These are phyloP conservation scores for Aspergillus heteromorphus DNA, from an alignment of 495 filamentous ascomycete genomes.

Conservation along the genomic window DNA sequence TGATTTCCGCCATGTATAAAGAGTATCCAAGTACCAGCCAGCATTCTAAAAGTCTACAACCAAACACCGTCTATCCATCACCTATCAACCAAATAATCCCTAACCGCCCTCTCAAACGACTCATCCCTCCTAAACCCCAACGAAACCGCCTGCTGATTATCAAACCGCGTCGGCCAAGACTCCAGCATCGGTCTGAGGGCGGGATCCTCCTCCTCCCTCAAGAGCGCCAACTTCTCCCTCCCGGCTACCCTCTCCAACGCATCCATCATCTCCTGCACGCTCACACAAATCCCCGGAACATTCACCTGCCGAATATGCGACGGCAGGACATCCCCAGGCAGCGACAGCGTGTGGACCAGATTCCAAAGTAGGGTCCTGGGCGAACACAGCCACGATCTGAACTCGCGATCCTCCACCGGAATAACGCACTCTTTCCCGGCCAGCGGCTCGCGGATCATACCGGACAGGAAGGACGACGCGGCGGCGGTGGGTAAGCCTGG, in stretches of 20 bases:
- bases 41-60: too few relatives aligned
- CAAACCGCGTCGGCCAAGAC: conserved; percentile 64
- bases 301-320: conserved; percentile 58
- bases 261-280: conserved; percentile 66
- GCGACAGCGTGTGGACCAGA: conserved; percentile 51
- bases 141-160: conserved; percentile 50
- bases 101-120: conserved; percentile 51
- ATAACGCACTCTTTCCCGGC: conserved; percentile 57
- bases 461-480: conserved; percentile 63
- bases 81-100: too few relatives aligned
- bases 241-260: conserved; percentile 62
- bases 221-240: conserved; percentile 53
- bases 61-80: too few relatives aligned
- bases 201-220: conserved; percentile 57
- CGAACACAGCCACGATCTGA: conserved; percentile 59
- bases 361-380: conserved; percentile 60
- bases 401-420: conserved; percentile 54
- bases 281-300: conserved; percentile 65
- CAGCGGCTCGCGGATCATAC: conserved; percentile 61
- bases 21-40: too few relatives aligned
- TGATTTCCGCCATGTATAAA: too few relatives aligned
- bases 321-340: conserved; percentile 47
- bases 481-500: conserved; percentile 65
- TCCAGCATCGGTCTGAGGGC: conserved; percentile 57
- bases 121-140: conserved; percentile 55